phyloP scores from a whole-genome alignment of 176 grass and related monocot species.

The Hordeum marinum region DNA sequence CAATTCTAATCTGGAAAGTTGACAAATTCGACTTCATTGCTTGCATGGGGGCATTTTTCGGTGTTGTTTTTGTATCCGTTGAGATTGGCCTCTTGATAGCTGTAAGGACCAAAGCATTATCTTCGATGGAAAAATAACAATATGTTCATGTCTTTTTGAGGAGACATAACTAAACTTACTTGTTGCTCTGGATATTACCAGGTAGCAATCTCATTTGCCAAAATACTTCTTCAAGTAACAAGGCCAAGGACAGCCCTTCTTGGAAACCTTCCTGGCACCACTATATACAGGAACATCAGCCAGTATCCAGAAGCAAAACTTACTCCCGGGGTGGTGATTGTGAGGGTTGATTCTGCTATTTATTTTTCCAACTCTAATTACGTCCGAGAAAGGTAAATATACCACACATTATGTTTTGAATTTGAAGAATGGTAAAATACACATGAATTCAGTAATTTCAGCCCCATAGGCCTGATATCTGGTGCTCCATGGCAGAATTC shows the following conservation, averaged over 20 bases:
- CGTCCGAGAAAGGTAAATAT: constrained; percentile 66
- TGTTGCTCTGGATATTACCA: constrained; percentile 20
- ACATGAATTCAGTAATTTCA: not conserved
- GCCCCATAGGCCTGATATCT: not conserved
- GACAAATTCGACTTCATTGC: constrained; percentile 96
- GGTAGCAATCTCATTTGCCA: constrained; percentile 86
- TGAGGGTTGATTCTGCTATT: constrained; percentile 89
- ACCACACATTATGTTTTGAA: not conserved
- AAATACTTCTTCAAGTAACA: constrained; percentile 98
- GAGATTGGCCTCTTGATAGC: constrained; percentile 92
- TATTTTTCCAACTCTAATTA: constrained; percentile 99
- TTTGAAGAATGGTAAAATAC: not conserved
- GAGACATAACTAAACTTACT: constrained; percentile 5
- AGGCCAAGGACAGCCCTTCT: constrained; percentile 80
- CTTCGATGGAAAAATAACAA: not conserved
- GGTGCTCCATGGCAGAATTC: constrained; percentile 50
- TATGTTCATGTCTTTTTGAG: not conserved
- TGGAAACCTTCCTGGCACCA: constrained; percentile 86
- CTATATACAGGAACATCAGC: constrained; percentile 73
- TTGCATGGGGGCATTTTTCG: constrained; percentile 94
- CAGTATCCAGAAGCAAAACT: constrained; percentile 89
- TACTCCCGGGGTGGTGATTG: constrained; percentile 66
- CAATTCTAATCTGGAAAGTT: constrained; percentile 90
- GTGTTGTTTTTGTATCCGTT: constrained; percentile 74
- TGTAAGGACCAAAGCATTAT: constrained; percentile 43